Base-by-base conservation (phyloP, 176 grass and related monocot genomes). In the Elymus sibiricus region DNA sequence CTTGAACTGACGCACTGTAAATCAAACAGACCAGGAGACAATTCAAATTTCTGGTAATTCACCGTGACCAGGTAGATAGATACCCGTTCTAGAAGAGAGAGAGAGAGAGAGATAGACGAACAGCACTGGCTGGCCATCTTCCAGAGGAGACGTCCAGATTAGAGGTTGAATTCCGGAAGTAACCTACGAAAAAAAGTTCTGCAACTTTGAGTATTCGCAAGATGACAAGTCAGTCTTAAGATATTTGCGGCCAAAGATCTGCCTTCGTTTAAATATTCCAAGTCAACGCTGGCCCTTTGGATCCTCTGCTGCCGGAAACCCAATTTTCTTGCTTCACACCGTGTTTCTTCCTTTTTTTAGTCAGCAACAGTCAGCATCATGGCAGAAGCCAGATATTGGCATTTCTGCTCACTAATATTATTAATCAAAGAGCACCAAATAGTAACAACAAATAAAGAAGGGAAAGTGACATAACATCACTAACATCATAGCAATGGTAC, bases 361-460 rank as follows among this genome's bases (percentile, higher is more conserved):
- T 58, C 55, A 44, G 4, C 38, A 17, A 27, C 28, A 16, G n/a
- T 79, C 56, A 17, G 40, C 67, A 74, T 55, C 42, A 63, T 15
- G 49, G 49, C 49, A 28, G 6, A 11, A 73, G 42, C 10, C 58
- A 56, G 34, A 70, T 26, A 9, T 3, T 83, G 25, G 24, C 17
- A 46, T 56, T 79, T 84, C 77, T 85, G 37, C 76, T 85, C 25
- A n/a, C 76, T 32, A 65, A 25, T 37, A 35, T 55, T 21, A 39
- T 55, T 21, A 39, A 68, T 69, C 11, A 47, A 47, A 10, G 5
- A 26, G 13, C 25, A 60, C 17, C 25, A 61, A 17, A 79, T 9
- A 22, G 31, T 7, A 7, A 77, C 17, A 5, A 4, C 39, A 55
- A 14, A 13, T n/a, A 59, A 67, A 44, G 6, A 28, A 37, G 9